These are phyloP conservation scores for Austroboletus niveus DNA, from an alignment of 1,284 basidiomycete species.

Conservation along the genomic window DNA sequence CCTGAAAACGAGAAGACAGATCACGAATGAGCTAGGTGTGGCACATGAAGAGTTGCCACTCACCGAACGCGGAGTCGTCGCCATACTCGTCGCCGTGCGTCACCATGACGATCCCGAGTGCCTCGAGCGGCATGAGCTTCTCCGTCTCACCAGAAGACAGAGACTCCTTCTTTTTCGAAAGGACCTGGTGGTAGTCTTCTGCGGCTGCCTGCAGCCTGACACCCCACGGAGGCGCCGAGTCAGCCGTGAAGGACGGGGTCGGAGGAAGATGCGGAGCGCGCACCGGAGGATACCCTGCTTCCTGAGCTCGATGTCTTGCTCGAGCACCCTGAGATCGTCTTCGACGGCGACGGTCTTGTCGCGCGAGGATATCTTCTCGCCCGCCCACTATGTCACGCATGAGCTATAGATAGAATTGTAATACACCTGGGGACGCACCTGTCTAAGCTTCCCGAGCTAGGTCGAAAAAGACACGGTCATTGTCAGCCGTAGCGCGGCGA, in stretches of 20 bases:
- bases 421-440: slow-evolving; percentile 39
- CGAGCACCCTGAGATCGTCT: slow-evolving; percentile 62
- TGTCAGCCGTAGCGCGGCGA: too few species aligned
- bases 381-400: slow-evolving; percentile 57
- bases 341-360: slow-evolving; percentile 65
- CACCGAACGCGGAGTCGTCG: slow-evolving; percentile 69
- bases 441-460: slow-evolving; percentile 65
- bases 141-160: slow-evolving; percentile 55
- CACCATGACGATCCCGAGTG: slow-evolving; percentile 83
- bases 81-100: slow-evolving; percentile 79
- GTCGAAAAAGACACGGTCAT: background rate
- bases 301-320: slow-evolving; percentile 68
- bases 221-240: background rate
- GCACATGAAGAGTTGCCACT: slow-evolving; percentile 21
- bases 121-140: slow-evolving; percentile 71
- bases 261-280: slow-evolving; percentile 22
- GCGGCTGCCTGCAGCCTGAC: slow-evolving; percentile 60
- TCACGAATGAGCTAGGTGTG: background rate
- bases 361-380: slow-evolving; percentile 68
- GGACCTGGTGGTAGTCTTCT: slow-evolving; percentile 55
- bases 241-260: background rate
- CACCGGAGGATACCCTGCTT: slow-evolving; percentile 63
- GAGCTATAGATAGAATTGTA: background rate
- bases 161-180: slow-evolving; percentile 69
- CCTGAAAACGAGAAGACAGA: slow-evolving; percentile 38